Percentiles rank a stretch among this genome's conserved stretches.
phyloP scores from a whole-genome alignment of 176 grass and related monocot species.

The Cymbopogon citratus region DNA sequence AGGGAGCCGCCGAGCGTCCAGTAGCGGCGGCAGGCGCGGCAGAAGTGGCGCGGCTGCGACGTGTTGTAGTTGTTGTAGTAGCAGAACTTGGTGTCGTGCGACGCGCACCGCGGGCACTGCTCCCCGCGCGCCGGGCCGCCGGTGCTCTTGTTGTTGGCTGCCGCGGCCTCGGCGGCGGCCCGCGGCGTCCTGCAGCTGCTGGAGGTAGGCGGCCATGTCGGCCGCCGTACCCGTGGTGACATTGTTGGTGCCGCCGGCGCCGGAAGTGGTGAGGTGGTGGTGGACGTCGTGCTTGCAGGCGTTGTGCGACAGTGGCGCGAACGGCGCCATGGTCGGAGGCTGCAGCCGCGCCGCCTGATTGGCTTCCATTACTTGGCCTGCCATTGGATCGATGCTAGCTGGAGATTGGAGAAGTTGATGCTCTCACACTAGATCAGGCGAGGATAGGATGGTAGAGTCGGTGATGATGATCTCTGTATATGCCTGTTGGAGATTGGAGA shows the following conservation, averaged over 20 bases:
- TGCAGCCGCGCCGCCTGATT: neutral
- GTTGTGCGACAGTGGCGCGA: neutral
- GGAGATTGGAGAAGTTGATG: too few species aligned
- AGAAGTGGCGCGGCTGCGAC: slow-evolving; percentile 92
- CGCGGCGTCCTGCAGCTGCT: neutral
- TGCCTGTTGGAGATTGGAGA: too few species aligned
- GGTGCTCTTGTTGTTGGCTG: too few species aligned
- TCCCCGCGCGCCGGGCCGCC: neutral
- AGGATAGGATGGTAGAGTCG: neutral
- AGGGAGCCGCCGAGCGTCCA: slow-evolving; percentile 95
- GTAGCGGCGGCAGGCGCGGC: slow-evolving; percentile 92
- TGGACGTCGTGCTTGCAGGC: slow-evolving; percentile 24
- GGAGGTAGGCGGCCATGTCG: slow-evolving; percentile 20
- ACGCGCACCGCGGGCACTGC: slow-evolving; percentile 91
- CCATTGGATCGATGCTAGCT: neutral
- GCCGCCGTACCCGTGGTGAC: neutral
- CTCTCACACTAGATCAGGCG: neutral
- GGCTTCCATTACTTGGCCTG: slow-evolving; percentile 40
- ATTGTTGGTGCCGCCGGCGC: neutral
- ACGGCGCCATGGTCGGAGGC: neutral
- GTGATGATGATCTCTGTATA: neutral
- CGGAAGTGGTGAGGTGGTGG: neutral
- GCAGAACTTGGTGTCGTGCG: slow-evolving; percentile 95
- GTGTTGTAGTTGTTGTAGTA: slow-evolving; percentile 99
- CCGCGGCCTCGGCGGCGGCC: neutral